A percentile compares a stretch with the other conserved stretches of the same genome.
Conservation (phyloP, 306 rosid genomes). For the Benincasa hispida region DNA sequence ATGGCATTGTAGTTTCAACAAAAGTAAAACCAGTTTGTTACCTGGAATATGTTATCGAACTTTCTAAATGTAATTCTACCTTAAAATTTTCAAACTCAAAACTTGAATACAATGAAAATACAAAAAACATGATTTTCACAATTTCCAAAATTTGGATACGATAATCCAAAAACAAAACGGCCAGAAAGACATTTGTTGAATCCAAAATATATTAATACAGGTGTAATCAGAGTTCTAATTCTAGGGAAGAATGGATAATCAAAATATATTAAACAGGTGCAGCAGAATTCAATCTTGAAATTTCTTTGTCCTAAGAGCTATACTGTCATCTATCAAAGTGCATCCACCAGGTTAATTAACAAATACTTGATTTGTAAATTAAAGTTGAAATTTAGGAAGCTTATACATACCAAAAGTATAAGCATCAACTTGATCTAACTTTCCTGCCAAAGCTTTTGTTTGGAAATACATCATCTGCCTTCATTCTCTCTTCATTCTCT, state of each 20-base stretch:
- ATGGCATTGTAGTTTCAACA: no score
- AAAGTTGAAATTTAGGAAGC: not conserved
- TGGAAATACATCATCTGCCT: conserved; percentile 46
- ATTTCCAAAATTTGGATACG: not conserved
- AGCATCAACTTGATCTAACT: conserved; percentile 41
- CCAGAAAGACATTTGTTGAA: not conserved
- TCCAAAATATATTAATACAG: no score
- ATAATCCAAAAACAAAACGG: not conserved
- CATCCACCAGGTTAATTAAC: not conserved
- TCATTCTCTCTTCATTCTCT: conserved; percentile 69
- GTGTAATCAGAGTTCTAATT: not conserved
- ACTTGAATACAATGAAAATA: not conserved
- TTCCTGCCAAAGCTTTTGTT: conserved; percentile 20
- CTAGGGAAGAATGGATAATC: not conserved
- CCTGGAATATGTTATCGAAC: not conserved
- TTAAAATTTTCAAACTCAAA: no score
- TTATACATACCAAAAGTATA: conserved; percentile 9
- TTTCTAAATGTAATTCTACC: no score
- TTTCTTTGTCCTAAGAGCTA: not conserved
- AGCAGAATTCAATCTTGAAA: not conserved
- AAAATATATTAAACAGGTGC: not conserved
- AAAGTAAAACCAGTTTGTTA: not conserved
- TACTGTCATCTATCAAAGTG: not conserved
- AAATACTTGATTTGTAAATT: not conserved
- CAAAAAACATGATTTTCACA: no score